These are phyloP conservation scores for Tuber microsphaerosporum DNA, from an alignment of 495 filamentous ascomycete genomes.

Conservation along the genomic window DNA sequence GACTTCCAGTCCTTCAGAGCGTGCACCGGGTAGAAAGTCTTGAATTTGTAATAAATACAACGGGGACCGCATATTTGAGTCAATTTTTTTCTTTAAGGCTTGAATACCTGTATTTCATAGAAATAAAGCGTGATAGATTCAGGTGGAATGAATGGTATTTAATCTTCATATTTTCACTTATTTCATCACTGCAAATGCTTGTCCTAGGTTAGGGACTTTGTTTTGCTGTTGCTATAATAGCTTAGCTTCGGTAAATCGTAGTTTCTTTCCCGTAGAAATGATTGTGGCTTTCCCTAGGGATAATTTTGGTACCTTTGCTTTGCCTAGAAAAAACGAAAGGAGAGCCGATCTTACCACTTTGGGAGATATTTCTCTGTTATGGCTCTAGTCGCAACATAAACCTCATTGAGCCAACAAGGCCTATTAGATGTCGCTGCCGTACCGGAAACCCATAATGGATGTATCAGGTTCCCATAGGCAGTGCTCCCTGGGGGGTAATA, in stretches of 20 bases:
- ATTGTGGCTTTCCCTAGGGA: too few relatives aligned
- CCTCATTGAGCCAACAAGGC: too few relatives aligned
- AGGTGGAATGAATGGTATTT: not conserved
- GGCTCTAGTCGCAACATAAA: too few relatives aligned
- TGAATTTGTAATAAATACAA: not conserved
- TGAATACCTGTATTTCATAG: not conserved
- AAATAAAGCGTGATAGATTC: not conserved
- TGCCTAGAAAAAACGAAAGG: too few relatives aligned
- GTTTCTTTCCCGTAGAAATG: too few relatives aligned
- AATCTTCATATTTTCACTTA: not conserved
- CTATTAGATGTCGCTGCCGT: too few relatives aligned
- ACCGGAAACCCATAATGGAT: too few relatives aligned
- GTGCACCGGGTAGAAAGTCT: not conserved
- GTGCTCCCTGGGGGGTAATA: too few relatives aligned
- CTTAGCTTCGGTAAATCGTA: not conserved
- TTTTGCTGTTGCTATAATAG: not conserved
- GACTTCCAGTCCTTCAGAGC: not conserved
- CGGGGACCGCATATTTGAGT: not conserved
- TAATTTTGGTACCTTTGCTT: too few relatives aligned
- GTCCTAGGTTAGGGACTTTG: not conserved
- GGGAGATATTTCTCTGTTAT: too few relatives aligned
- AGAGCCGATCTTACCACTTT: too few relatives aligned
- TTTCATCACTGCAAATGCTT: not conserved
- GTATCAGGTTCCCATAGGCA: too few relatives aligned
- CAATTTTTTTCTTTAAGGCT: not conserved